Base-by-base conservation (phyloP, 2,329 filamentous ascomycete genomes). In the Alternaria postmessia region DNA sequence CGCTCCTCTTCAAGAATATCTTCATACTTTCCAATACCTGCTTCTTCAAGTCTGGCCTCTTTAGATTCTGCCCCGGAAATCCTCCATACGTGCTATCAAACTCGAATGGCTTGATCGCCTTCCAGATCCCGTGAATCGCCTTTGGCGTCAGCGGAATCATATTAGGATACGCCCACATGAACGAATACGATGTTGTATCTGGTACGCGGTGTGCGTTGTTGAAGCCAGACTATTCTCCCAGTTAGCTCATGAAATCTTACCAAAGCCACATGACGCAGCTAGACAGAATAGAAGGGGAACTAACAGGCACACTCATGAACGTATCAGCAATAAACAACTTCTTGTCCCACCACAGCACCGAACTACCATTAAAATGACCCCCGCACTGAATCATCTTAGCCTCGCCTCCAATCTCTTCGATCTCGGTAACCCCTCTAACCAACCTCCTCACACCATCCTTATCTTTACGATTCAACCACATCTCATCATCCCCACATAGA, bases 291-390 rank as follows among this genome's bases (percentile, higher is more conserved):
- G 44, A 4, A 4, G 46, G 60, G 11, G 14, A 7, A 75, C 80
- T 57, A 59, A 82, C 83, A 0, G 91, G 89, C 4, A 90, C 90
- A 24, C 88, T 91, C 65, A 92, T 83, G 48, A 95, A 84, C 3
- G 90, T 92, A 78, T 96, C 92, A 6, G 92, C 91, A 58, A 93
- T 84, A 60, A 94, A 84, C n/a, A 95, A 78, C 42, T 72, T 76
- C 51, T 54, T 59, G 42, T 77, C 72, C 77, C 86, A 91, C 24
- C 89, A 83, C 61, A 91, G 73, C 3, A 93, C 87, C 60, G 90
- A 78, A 65, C 88, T 91, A 0, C 92, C 92, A 0, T 90, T 89
- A 70, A 95, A 95, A 79, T 96, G 92, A 0, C 92, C 92, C 0
- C 91, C 91, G 0, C 89, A 83, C 75, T 92, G 92, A 52, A 94